A percentile compares a stretch with the other conserved stretches of the same genome.
phyloP scores from a whole-genome alignment of 345 rosid species.

The Anacardium occidentale region DNA sequence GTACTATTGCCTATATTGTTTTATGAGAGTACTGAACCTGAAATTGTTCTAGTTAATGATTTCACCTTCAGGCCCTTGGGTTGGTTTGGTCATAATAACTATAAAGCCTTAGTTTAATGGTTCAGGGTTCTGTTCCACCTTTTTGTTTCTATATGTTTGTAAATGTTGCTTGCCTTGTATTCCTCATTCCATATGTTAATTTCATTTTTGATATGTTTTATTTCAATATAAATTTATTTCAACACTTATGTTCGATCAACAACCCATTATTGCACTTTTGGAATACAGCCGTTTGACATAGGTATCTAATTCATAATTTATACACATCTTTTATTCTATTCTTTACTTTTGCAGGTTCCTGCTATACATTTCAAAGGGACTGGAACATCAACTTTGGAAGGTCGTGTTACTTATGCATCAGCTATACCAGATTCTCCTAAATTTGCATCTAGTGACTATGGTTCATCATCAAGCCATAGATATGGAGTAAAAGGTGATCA shows the following conservation, averaged over 20 bases:
- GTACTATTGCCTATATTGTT: background rate
- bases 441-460: slow-evolving; percentile 63
- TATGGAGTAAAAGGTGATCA: slow-evolving; percentile 77
- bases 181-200: background rate
- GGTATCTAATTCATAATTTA: background rate
- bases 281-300: background rate
- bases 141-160: background rate
- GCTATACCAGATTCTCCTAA: slow-evolving; percentile 73
- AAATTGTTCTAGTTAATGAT: background rate
- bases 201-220: background rate
- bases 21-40: slow-evolving; percentile 3
- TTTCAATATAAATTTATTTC: background rate
- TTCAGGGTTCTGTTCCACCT: slow-evolving; percentile 1
- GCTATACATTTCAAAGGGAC: slow-evolving; percentile 48
- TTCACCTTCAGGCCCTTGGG: background rate
- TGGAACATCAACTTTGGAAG: slow-evolving; percentile 60
- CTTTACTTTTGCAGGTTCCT: slow-evolving; percentile 35
- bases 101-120: background rate
- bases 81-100: background rate
- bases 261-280: background rate
- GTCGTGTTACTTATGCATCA: slow-evolving; percentile 66
- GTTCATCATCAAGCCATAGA: slow-evolving; percentile 62
- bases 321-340: background rate
- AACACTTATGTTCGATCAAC: background rate
- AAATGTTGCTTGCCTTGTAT: background rate